phyloP scores from a whole-genome alignment of 106 monocot species.

The Dioscorea alata region DNA sequence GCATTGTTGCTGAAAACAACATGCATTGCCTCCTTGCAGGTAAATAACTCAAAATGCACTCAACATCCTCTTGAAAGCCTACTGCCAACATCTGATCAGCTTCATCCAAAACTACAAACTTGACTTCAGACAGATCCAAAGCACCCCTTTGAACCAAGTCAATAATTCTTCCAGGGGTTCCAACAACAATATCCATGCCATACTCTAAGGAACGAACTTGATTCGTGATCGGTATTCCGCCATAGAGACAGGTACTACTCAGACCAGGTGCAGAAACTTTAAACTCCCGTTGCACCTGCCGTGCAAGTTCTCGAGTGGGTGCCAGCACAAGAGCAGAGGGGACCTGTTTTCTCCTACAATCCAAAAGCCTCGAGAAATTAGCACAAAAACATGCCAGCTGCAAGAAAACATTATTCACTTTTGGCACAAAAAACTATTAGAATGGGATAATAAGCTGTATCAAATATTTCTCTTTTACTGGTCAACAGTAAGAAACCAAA shows the following conservation, averaged over 20 bases:
- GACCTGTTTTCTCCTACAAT: background rate
- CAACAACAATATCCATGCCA: conserved; percentile 48
- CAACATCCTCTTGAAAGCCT: conserved; percentile 52
- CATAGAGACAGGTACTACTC: conserved; percentile 41
- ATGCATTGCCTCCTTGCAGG: conserved; percentile 40
- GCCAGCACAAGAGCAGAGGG: conserved; percentile 46
- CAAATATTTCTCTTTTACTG: no score
- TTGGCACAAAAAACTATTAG: no score
- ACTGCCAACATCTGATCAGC: conserved; percentile 57
- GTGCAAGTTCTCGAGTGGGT: conserved; percentile 51
- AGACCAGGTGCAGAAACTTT: conserved; percentile 31
- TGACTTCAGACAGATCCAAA: conserved; percentile 43
- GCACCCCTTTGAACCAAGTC: conserved; percentile 47
- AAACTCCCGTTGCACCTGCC: conserved; percentile 44
- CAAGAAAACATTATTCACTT: no score
- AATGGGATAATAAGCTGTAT: no score
- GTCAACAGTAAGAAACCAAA: no score
- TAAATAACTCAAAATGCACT: conserved; percentile 36
- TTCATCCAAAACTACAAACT: conserved; percentile 56
- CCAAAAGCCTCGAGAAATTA: no score
- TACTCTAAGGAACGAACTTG: conserved; percentile 28
- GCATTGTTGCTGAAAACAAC: conserved; percentile 60
- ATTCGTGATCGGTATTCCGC: conserved; percentile 32
- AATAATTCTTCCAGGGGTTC: conserved; percentile 53
- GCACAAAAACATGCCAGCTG: no score